Base-by-base conservation (phyloP, 176 grass and related monocot genomes). In the Oryza australiensis region DNA sequence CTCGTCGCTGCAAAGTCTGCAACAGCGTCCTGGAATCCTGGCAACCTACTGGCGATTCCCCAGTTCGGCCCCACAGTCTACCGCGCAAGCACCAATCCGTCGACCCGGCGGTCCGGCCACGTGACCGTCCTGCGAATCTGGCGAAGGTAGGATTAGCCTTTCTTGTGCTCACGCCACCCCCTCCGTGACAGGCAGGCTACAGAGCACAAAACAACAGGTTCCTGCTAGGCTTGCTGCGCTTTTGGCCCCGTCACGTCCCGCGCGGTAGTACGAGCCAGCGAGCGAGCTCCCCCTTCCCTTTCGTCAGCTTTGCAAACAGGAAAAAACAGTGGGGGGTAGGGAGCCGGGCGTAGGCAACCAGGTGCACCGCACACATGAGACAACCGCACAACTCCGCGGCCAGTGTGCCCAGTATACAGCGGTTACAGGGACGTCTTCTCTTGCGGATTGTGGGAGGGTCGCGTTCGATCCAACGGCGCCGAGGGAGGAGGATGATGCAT, bases 51-150 rank as follows among this genome's bases (percentile, higher is more conserved):
- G 49, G n/a, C 35, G 24, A 28, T 22, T 14, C 12, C 62, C 28
- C 11, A 8, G 34, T 4, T 1, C 4, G 48, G 27, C 12, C 65
- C 66, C 71, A 29, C 55, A 13, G 6, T 18, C 3, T 27, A 63
- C 20, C 26, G 70, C 10, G 33, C 45, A 8, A 74, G 46, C 85
- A 41, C 65, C 64, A 82, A 82, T 63, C 79, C 65, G 29, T 29
- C 63, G 16, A 3, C 0, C 68, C 35, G 41, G 57, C 35, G 40
- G 66, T 28, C 49, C 15, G 64, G 38, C 72, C 78, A 75, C 64
- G 78, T 87, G 85, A 86, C 71, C 23, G 78, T 75, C 78, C 77
- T 27, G 43, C 11, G 53, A 57, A 57, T 60, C 3, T 34, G 8
- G 51, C 66, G 22, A 60, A 60, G 55, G 20, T 40, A 40, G 4